Evolutionary conservation across 2,329 filamentous ascomycete species (phyloP).

Genomic region (Cytospora mali): DNA sequence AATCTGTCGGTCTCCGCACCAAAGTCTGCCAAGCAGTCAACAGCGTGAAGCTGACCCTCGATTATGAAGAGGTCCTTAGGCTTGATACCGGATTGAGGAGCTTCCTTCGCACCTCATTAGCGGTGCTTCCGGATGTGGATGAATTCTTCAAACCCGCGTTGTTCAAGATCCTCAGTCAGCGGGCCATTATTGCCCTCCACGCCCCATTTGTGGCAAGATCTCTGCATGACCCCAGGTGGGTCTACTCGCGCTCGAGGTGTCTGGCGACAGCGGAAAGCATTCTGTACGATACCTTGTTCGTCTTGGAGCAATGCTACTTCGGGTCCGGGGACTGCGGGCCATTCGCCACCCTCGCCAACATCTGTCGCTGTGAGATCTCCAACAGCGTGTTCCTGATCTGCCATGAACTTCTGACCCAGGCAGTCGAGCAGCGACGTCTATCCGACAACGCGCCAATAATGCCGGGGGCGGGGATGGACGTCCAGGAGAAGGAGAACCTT

Average conservation of each 20-base stretch:
- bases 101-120: conserved; percentile 8
- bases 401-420: conserved; percentile 18
- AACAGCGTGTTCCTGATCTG: conserved; percentile 23
- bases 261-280: conserved; percentile 9
- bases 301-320: conserved; percentile 2
- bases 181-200: conserved; percentile 19
- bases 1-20: conserved; percentile 4
- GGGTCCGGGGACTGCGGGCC: conserved; percentile 5
- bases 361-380: conserved; percentile 22
- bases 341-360: conserved; percentile 16
- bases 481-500: neutral
- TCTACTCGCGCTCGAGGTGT: conserved; percentile 18
- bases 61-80: conserved; percentile 20
- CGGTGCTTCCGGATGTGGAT: neutral
- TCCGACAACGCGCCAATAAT: neutral
- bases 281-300: conserved; percentile 10
- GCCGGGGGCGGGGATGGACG: neutral
- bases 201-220: conserved; percentile 19
- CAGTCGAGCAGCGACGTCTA: conserved; percentile 17
- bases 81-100: conserved; percentile 19
- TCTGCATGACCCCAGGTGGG: conserved; percentile 19
- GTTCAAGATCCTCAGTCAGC: conserved; percentile 11
- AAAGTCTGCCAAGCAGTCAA: conserved; percentile 17
- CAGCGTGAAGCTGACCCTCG: conserved; percentile 14
- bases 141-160: conserved; percentile 2